These are phyloP conservation scores for Pharnaceum exiguum DNA, from an alignment of 148 eudicot species.

Conservation along the genomic window DNA sequence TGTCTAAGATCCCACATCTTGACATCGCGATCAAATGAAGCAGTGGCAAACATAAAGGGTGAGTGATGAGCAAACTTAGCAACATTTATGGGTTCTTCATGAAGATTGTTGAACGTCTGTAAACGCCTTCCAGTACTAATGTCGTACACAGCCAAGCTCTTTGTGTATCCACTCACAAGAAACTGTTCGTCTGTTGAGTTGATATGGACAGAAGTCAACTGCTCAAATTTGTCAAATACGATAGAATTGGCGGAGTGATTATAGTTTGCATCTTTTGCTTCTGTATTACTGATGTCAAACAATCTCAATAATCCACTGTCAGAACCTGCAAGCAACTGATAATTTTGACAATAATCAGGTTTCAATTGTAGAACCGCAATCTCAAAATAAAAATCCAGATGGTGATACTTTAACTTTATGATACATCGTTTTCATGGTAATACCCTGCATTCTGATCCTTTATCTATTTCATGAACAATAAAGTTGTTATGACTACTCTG, in stretches of 20 bases:
- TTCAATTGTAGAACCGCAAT: too few relatives aligned
- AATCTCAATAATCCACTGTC: conserved; percentile 71
- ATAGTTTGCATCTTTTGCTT: conserved; percentile 25
- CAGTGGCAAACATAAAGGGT: conserved; percentile 78
- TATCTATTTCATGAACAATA: too few relatives aligned
- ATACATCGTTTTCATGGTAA: too few relatives aligned
- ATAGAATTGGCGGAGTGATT: conserved; percentile 20
- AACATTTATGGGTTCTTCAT: conserved; percentile 80
- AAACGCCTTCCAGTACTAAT: conserved; percentile 61
- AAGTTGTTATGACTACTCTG: too few relatives aligned
- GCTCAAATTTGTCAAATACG: conserved; percentile 50
- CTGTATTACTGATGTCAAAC: conserved; percentile 42
- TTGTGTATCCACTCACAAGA: conserved; percentile 86
- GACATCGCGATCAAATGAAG: conserved; percentile 86
- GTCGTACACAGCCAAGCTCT: conserved; percentile 74
- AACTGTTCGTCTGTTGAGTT: conserved; percentile 85
- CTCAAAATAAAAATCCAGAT: too few relatives aligned
- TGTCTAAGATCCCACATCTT: conserved; percentile 97
- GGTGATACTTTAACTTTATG: too few relatives aligned
- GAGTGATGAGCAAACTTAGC: conserved; percentile 82
- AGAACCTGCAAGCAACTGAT: conserved; percentile 75
- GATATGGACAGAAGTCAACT: conserved; percentile 67
- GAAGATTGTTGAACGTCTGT: conserved; percentile 64
- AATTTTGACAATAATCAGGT: too few relatives aligned
- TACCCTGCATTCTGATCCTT: too few relatives aligned